Evolutionary conservation across 2,329 filamentous ascomycete genomes (phyloP).

Genomic region (Fusarium miscanthi): DNA sequence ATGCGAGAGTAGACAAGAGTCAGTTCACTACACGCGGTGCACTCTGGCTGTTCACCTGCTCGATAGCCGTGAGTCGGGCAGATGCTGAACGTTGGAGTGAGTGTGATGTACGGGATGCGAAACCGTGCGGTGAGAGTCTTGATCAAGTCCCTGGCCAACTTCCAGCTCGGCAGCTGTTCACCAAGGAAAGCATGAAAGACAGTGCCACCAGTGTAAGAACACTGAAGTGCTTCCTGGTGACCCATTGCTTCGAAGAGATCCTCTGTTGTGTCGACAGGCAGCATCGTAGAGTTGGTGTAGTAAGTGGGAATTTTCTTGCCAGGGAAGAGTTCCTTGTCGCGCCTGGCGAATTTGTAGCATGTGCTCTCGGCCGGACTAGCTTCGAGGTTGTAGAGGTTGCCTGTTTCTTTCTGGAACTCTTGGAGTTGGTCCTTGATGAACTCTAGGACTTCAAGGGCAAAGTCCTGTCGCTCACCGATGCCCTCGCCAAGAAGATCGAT

Average conservation of each 20-base stretch:
- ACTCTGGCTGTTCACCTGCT: conserved; percentile 30
- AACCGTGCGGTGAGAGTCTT: conserved; percentile 36
- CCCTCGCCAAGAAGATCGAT: conserved; percentile 16
- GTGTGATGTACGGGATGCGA: conserved; percentile 38
- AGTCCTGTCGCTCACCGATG: background rate
- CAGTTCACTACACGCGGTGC: conserved; percentile 11
- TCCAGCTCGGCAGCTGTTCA: conserved; percentile 34
- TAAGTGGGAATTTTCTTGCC: conserved; percentile 11
- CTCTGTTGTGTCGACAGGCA: conserved; percentile 37
- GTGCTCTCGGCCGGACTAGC: conserved; percentile 41
- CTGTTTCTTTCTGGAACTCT: conserved; percentile 32
- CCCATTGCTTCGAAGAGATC: conserved; percentile 38
- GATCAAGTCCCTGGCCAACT: conserved; percentile 32
- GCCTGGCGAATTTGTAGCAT: conserved; percentile 39
- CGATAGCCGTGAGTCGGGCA: conserved; percentile 37
- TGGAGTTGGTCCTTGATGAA: conserved; percentile 40
- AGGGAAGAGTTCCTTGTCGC: conserved; percentile 36
- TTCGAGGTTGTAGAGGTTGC: conserved; percentile 39
- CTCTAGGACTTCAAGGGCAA: conserved; percentile 27
- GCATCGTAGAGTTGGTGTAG: conserved; percentile 44
- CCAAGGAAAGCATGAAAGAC: conserved; percentile 43
- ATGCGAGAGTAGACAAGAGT: conserved; percentile 41
- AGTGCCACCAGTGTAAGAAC: conserved; percentile 40
- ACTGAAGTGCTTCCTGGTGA: conserved; percentile 38
- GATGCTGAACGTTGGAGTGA: conserved; percentile 42